These are phyloP conservation scores for Chrysoporthe deuterocubensis DNA, from an alignment of 2,329 filamentous ascomycete species.

Conservation along the genomic window DNA sequence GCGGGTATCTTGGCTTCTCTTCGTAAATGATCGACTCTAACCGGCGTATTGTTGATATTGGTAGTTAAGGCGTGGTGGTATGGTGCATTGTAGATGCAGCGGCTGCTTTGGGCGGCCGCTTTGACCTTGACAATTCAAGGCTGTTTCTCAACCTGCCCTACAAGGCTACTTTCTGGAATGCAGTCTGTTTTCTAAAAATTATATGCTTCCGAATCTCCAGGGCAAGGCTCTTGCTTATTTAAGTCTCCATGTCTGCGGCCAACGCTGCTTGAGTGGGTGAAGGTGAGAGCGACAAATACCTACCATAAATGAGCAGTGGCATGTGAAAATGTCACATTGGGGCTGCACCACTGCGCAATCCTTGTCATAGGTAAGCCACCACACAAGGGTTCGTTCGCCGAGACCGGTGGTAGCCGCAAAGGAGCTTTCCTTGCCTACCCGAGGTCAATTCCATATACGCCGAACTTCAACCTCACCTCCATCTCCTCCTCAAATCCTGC, in stretches of 20 bases:
- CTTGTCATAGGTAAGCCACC: neutral
- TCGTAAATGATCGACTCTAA: neutral
- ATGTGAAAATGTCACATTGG: conserved; percentile 18
- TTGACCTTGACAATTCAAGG: neutral
- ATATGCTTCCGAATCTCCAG: neutral
- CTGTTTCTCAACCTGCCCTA: neutral
- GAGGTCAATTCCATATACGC: conserved; percentile 14
- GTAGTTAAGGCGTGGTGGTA: neutral
- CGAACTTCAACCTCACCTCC: conserved; percentile 21
- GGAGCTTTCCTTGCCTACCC: conserved; percentile 16
- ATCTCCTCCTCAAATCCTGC: conserved; percentile 18
- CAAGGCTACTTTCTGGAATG: neutral
- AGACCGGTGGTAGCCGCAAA: conserved; percentile 43
- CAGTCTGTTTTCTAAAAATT: neutral
- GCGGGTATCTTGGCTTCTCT: neutral
- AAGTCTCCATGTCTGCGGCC: neutral
- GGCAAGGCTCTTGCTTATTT: neutral
- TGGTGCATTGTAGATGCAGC: neutral
- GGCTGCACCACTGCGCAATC: neutral
- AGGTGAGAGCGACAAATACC: neutral
- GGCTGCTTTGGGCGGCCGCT: neutral
- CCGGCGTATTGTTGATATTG: neutral
- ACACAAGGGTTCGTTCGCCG: conserved; percentile 16
- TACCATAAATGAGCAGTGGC: conserved; percentile 9
- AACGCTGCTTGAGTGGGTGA: neutral